Base-by-base conservation (phyloP, 495 filamentous ascomycete species). In the Alectoria sarmentosa region DNA sequence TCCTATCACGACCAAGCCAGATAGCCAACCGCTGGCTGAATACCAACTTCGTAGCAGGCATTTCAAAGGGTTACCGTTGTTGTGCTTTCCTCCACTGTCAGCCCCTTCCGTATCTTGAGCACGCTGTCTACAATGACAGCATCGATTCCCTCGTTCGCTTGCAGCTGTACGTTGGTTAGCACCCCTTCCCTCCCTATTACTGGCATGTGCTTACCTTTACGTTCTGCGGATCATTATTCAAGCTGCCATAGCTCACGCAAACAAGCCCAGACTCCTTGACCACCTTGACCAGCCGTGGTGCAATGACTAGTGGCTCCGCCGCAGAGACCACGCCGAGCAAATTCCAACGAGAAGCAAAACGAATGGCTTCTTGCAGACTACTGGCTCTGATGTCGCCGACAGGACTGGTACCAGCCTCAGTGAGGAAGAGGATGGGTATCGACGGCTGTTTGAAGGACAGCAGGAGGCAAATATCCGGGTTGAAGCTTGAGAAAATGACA, bases 41-140 rank as follows among this genome's bases (percentile, higher is more conserved):
- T 4, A 34, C 28, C 0, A 21, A 19, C 0, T 0, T 1, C 15
- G 15, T 11, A 34, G 52, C 52, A 34, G 0, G 28, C 3, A 9
- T 10, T 9, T 55, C 30, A 55, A 34, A 21, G 1, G 6, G 3
- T 17, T 26, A 26, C 21, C 14, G 4, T 39, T 28, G 23, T n/a
- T 1, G 14, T 57, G 44, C 44, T 63, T 52, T 71, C 65, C 10
- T 48, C 42, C 7, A 61, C 73, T 14, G 85, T 89, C 58, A 90
- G 78, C 1, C 87, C 87, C 69, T 89, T 86, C 26, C 87, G 81
- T 62, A 96, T 93, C 28, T 87, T 87, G 19, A 97, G 79, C 14
- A 98, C 93, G 49, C 84, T 91, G 71, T 98, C 93, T 46, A 97
- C 94, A 71, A 98, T 98, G 32, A 98, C 92, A 10, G 93, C 93